Percentiles rank a stretch among this genome's conserved stretches.
phyloP scores from a whole-genome alignment of 2,329 filamentous ascomycete genomes.

The Trichoderma harzianum region DNA sequence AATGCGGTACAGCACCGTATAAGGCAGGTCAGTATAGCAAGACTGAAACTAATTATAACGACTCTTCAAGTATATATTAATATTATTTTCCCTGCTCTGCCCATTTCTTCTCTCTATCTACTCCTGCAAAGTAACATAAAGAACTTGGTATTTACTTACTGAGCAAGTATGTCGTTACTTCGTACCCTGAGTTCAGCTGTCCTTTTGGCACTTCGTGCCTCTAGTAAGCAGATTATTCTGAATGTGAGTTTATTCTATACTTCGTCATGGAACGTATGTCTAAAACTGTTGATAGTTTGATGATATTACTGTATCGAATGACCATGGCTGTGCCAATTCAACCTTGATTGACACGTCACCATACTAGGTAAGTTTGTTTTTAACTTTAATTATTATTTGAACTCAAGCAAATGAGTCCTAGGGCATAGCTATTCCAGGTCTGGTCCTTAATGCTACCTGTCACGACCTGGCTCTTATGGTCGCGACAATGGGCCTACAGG shows the following conservation, averaged over 20 bases:
- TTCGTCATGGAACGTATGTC: background rate
- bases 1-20: background rate
- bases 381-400: background rate
- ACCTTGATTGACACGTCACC: background rate
- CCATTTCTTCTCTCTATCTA: background rate
- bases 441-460: background rate
- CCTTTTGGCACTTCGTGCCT: background rate
- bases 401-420: background rate
- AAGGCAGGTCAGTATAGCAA: background rate
- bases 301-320: background rate
- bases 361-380: background rate
- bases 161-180: background rate
- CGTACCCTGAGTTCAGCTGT: background rate
- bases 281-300: background rate
- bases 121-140: background rate
- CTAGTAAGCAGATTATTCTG: background rate
- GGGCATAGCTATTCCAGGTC: background rate
- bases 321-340: background rate
- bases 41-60: background rate
- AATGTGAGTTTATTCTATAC: background rate
- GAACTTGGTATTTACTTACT: background rate
- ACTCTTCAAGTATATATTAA: background rate
- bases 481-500: too few species aligned
- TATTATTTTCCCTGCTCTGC: background rate
- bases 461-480: too few species aligned